Base-by-base conservation (phyloP, 2,329 filamentous ascomycete species). In the Xylaria sp. region DNA sequence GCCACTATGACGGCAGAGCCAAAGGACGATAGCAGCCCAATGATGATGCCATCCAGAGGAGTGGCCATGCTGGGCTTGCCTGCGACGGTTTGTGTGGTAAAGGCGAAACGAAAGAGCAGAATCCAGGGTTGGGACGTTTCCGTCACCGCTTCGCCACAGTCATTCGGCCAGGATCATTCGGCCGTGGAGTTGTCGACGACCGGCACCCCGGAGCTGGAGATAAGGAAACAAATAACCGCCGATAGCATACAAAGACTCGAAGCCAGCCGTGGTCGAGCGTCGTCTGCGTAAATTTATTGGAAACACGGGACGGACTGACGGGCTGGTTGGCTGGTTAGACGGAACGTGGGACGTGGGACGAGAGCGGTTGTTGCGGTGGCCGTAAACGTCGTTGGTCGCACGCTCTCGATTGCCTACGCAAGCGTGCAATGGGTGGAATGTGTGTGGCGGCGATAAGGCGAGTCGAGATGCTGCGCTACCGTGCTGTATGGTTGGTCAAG, bases 11-110 rank as follows among this genome's bases (percentile, higher is more conserved):
- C 88, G 50, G 95, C 95, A 44, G 94, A 97, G 69, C 94, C 95
- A 80, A 98, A 95, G 15, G 95, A 96, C 44, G 94, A 97, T 69
- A 97, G 86, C 77, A 99, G 89, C 73, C 95, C 96, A 78, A 99
- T 98, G 79, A 98, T 86, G 75, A 98, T 92, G 79, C 95, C 95
- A 71, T 87, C 89, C 22, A 72, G 51, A 72, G 89, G 73, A 54
- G 59, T 73, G 56, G 74, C 65, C 73, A 75, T 76, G 66, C 57
- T 73, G 67, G 66, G 65, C 69, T 25, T 36, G 50, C 39, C 25
- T 33, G 45, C 31, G 47, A 38, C 58, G 29, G 39, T 60, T 45
- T n/a, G 54, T 29, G 42, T 49, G 49, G 44, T 45, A 60, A 54
- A 55, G 36, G 38, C 31, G 27, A 57, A 58, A 54, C 29, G 29